Base-by-base conservation (phyloP, 164 flowering plant species). In the Protea cynaroides region DNA sequence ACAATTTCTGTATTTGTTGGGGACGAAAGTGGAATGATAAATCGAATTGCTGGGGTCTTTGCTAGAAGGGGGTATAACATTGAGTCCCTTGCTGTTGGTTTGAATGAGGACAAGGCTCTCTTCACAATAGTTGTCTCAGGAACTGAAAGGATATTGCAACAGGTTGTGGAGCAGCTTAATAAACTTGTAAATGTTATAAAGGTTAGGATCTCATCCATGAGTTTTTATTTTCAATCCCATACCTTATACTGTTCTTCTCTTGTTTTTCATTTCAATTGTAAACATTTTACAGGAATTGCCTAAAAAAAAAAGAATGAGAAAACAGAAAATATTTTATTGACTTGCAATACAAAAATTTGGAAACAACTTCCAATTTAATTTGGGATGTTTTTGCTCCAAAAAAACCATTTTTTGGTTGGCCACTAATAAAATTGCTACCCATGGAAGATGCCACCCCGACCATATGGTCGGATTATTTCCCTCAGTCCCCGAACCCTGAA, bases 21-120 rank as follows among this genome's bases (percentile, higher is more conserved):
- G 57, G 99, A 95, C 78, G 99, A 95, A 72, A 89, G 97, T 75
- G 99, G 99, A 58, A 95, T 95, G 83, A 91, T 95, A 59, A 95
- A 92, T 69, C 76, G 99, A 55, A 95, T 95, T 65, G 96, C 97
- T 0, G 99, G 99, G 56, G 99, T 95, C 7, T 95, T 95, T 78
- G 96, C 97, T 4, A 83, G 97, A 70, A 81, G 99, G 71, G 99
- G 99, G 17, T 95, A 83, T 64, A 95, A 95, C 70, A 95, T 95
- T 56, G 99, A 95, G 74, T 92, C 97, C 17, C 90, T 95, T 66
- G 97, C 99, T 58, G 99, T 95, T 68, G 99, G 99, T 58, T 74
- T 92, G 70, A 95, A 95, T 78, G 81, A 81, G 79, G 99, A 92
- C 81, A 92, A 79, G 74, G 99, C 99, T 58, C 83, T 95, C 57